Percentiles rank a stretch among this genome's conserved stretches.
phyloP scores from a whole-genome alignment of 805 yeast species.

The Metschnikowia vanudenii region DNA sequence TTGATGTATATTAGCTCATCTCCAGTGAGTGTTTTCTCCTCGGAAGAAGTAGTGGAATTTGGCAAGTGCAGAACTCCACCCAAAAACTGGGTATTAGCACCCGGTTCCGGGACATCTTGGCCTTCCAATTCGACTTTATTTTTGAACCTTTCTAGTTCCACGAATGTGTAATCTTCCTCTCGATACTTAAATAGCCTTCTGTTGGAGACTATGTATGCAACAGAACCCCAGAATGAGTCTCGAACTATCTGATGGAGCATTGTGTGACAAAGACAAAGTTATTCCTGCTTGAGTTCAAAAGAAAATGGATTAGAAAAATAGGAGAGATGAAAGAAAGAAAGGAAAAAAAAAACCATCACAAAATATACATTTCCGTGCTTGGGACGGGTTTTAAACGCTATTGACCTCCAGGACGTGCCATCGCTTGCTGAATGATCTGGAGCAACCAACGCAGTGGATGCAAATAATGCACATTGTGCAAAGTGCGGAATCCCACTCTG shows the following conservation, averaged over 20 bases:
- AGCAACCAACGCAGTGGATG: conserved; percentile 8
- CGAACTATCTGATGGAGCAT: conserved; percentile 24
- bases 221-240: conserved; percentile 32
- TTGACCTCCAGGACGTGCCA: too few relatives aligned
- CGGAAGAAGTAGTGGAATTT: background rate
- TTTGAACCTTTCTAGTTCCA: conserved; percentile 29
- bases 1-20: conserved; percentile 18
- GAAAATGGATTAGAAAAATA: background rate
- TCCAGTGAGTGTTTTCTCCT: conserved; percentile 6
- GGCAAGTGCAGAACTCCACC: conserved; percentile 7
- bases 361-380: too few relatives aligned
- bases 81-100: background rate
- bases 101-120: conserved; percentile 8
- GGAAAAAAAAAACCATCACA: background rate
- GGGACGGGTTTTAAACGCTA: too few relatives aligned
- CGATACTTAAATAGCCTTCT: conserved; percentile 22
- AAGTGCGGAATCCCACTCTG: background rate
- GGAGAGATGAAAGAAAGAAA: background rate
- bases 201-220: conserved; percentile 26
- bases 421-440: background rate
- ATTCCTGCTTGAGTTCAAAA: background rate
- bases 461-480: conserved; percentile 5
- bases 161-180: conserved; percentile 31
- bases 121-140: conserved; percentile 10
- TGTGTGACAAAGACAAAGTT: background rate